These are phyloP conservation scores for Lasiosphaeris hirsuta DNA, from an alignment of 495 filamentous ascomycete genomes.

Conservation along the genomic window DNA sequence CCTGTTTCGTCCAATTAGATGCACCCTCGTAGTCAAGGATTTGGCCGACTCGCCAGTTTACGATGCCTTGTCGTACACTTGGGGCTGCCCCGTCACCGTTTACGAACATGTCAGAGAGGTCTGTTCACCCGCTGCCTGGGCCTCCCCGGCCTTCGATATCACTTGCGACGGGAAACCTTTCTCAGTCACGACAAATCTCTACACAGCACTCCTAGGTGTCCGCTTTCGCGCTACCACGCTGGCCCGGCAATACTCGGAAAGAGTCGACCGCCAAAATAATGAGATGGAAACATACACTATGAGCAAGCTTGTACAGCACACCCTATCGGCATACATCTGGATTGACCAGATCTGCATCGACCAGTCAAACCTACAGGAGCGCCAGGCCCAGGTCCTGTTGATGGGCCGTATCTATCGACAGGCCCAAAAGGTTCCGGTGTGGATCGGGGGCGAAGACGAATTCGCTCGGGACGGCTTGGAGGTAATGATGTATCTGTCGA, in stretches of 20 bases:
- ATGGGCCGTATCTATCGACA: not conserved
- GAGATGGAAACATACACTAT: too few species aligned
- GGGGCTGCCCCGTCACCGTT: not conserved
- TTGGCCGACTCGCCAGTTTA: not conserved
- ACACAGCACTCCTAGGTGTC: not conserved
- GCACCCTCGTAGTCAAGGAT: too few species aligned
- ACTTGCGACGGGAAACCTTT: too few species aligned
- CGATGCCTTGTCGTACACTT: not conserved
- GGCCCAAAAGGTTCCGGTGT: too few species aligned
- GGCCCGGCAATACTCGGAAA: not conserved
- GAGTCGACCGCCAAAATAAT: not conserved
- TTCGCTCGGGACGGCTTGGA: too few species aligned
- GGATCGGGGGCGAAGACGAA: too few species aligned
- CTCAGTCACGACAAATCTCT: not conserved
- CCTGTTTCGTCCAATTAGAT: too few species aligned
- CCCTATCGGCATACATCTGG: not conserved
- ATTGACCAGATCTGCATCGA: not conserved
- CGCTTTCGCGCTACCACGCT: not conserved
- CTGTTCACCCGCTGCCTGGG: too few species aligned
- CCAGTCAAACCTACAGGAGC: not conserved
- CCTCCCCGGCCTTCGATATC: too few species aligned
- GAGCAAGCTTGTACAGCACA: too few species aligned
- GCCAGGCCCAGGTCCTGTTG: not conserved
- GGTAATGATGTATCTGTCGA: too few species aligned
- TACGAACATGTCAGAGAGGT: too few species aligned